phyloP scores from a whole-genome alignment of 768 basidiomycete genomes.

The Coprinellus micaceus region DNA sequence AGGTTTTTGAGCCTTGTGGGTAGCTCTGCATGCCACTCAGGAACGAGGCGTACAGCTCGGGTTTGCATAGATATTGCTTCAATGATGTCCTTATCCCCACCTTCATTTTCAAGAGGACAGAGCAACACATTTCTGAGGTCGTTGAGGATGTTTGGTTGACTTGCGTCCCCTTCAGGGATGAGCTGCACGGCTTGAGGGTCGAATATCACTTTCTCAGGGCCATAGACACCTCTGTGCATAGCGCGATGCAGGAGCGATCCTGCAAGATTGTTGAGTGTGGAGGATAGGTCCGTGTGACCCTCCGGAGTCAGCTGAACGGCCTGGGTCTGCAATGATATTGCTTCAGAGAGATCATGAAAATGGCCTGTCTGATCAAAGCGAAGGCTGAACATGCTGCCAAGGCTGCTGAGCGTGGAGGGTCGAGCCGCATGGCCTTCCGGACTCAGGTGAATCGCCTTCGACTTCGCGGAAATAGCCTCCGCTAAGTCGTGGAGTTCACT shows the following conservation, averaged over 20 bases:
- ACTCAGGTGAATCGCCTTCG: no score
- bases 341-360: slow-evolving; percentile 9
- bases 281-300: neutral
- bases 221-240: no score
- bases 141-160: no score
- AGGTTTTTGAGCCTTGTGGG: neutral
- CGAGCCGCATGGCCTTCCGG: no score
- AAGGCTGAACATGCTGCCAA: slow-evolving; percentile 9
- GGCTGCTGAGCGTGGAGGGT: neutral
- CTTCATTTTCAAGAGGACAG: neutral
- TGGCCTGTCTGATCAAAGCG: slow-evolving; percentile 8
- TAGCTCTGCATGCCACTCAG: neutral
- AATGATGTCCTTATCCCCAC: neutral
- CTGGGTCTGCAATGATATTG: slow-evolving; percentile 8
- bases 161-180: no score
- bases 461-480: no score
- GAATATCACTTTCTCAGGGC: no score
- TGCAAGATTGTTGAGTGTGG: neutral
- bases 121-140: no score
- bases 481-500: no score
- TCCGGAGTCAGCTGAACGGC: slow-evolving; percentile 16
- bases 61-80: neutral
- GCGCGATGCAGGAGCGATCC: no score
- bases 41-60: neutral
- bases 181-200: no score